Conservation (phyloP, 2,329 filamentous ascomycete species). For the Sphaerulina populicola region DNA sequence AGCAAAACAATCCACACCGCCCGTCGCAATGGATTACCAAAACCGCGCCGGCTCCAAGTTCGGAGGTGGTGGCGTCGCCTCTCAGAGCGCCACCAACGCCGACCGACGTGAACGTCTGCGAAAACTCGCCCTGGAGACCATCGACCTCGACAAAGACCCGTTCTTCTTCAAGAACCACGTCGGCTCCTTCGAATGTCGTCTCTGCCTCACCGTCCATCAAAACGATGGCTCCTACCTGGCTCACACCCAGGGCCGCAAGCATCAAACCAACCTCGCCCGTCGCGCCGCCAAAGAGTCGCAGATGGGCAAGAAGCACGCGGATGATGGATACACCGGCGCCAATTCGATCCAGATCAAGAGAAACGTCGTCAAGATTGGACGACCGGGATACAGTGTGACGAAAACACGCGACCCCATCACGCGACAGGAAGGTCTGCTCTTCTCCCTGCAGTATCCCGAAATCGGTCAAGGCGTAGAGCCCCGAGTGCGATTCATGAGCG, state of each 20-base stretch:
- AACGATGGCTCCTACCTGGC: constrained; percentile 98
- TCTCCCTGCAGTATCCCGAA: constrained; percentile 93
- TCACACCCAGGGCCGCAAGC: constrained; percentile 96
- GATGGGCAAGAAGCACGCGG: constrained; percentile 58
- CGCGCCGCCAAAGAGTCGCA: constrained; percentile 93
- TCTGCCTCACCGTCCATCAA: constrained; percentile 95
- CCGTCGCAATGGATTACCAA: constrained; percentile 41
- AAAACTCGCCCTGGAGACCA: constrained; percentile 96
- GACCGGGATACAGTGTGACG: constrained; percentile 95
- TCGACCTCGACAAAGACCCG: constrained; percentile 97
- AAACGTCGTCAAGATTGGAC: constrained; percentile 88
- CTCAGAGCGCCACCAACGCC: constrained; percentile 84
- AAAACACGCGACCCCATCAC: constrained; percentile 87
- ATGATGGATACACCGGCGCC: constrained; percentile 60
- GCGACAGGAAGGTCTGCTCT: constrained; percentile 81
- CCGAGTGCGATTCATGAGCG: constrained; percentile 92
- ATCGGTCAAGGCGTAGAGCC: constrained; percentile 67
- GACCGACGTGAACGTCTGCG: constrained; percentile 94
- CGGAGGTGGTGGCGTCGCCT: constrained; percentile 92
- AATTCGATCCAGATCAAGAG: constrained; percentile 62
- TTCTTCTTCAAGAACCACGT: constrained; percentile 99
- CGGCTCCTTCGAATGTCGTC: constrained; percentile 92
- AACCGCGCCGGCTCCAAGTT: constrained; percentile 97
- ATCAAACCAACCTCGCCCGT: constrained; percentile 94
- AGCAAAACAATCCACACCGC: background rate